These are phyloP conservation scores for Passiflora organensis DNA, from an alignment of 345 rosid species.

Conservation along the genomic window DNA sequence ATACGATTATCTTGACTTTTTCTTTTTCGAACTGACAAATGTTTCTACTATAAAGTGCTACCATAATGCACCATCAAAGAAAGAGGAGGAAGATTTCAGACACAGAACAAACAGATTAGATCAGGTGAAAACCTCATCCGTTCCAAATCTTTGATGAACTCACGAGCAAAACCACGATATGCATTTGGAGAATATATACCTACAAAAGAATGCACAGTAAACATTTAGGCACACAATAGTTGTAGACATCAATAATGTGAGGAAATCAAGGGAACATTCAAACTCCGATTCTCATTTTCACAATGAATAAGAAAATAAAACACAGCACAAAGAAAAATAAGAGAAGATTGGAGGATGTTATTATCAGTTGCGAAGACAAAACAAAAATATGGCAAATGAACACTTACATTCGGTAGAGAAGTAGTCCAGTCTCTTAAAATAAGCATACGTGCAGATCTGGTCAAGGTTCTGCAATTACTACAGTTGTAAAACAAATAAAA, in stretches of 20 bases:
- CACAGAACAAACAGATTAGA: not conserved
- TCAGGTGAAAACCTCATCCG: constrained; percentile 54
- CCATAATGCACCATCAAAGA: not conserved
- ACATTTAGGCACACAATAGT: not conserved
- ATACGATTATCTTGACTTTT: too few relatives aligned
- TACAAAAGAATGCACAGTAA: constrained; percentile 18
- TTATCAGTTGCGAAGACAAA: not conserved
- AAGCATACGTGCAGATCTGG: constrained; percentile 69
- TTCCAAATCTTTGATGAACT: constrained; percentile 93
- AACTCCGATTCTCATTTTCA: not conserved
- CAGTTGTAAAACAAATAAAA: not conserved
- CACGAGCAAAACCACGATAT: constrained; percentile 93
- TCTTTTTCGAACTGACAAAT: too few relatives aligned
- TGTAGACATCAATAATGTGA: not conserved
- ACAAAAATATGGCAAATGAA: not conserved
- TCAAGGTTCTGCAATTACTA: constrained; percentile 43
- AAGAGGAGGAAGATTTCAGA: not conserved
- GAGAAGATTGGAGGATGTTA: not conserved
- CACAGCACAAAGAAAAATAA: not conserved
- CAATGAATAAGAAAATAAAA: not conserved
- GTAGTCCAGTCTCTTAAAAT: constrained; percentile 93
- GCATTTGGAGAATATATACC: constrained; percentile 98
- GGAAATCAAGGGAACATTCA: not conserved
- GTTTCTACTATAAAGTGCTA: too few relatives aligned
- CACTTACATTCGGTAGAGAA: constrained; percentile 98